phyloP scores from a whole-genome alignment of 768 basidiomycete genomes.

The Phlegmacium glaucopus region DNA sequence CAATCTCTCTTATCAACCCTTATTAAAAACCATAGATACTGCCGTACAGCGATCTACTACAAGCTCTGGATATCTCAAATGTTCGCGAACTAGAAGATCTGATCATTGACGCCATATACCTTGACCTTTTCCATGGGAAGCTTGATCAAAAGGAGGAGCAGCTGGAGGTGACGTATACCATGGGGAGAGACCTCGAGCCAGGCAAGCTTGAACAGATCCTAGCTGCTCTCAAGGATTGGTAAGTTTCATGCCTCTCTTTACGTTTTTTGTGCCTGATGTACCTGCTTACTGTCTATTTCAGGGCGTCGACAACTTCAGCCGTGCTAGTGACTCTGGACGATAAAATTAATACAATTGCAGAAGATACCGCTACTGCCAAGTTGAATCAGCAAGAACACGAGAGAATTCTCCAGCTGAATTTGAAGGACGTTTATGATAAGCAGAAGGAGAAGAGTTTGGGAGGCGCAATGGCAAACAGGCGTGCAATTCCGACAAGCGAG shows the following conservation, averaged over 20 bases:
- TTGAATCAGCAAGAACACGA: conserved; percentile 53
- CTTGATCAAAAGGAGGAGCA: conserved; percentile 91
- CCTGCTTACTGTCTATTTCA: conserved; percentile 22
- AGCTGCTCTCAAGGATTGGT: conserved; percentile 66
- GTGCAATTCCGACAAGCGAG: conserved; percentile 13
- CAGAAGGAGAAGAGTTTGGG: conserved; percentile 54
- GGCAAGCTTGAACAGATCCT: conserved; percentile 61
- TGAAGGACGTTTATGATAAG: conserved; percentile 64
- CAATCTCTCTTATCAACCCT: background rate
- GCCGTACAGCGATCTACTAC: conserved; percentile 71
- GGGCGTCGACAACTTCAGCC: conserved; percentile 67
- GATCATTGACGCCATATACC: conserved; percentile 95
- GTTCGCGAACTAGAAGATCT: conserved; percentile 93
- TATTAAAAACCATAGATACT: conserved; percentile 54
- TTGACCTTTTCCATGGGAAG: conserved; percentile 84
- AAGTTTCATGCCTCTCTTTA: conserved; percentile 18
- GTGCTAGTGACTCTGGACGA: conserved; percentile 72
- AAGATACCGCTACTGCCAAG: conserved; percentile 38
- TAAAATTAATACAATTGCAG: conserved; percentile 57
- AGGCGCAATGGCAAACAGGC: conserved; percentile 21
- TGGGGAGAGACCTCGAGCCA: conserved; percentile 89
- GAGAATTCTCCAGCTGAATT: conserved; percentile 40
- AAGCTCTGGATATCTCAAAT: conserved; percentile 68
- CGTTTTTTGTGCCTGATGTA: too few species aligned
- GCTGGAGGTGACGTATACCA: conserved; percentile 88